phyloP scores from a whole-genome alignment of 2,329 filamentous ascomycete species.

The Paecilomyces dactylethromorphus region DNA sequence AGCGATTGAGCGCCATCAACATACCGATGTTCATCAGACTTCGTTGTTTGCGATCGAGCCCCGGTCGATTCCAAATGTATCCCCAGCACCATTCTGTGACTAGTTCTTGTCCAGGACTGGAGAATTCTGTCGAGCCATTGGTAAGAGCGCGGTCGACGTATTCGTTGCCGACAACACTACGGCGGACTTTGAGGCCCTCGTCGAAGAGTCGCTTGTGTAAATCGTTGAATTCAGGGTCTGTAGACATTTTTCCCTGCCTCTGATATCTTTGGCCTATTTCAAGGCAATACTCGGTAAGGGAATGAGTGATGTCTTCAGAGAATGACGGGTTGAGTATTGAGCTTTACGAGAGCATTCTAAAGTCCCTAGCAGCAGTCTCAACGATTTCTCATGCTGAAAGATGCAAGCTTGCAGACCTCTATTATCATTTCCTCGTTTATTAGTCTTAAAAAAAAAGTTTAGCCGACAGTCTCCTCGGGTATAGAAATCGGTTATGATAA shows the following conservation, averaged over 20 bases:
- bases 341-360: too few species aligned
- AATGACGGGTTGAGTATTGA: too few species aligned
- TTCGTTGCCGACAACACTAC: conserved; percentile 53
- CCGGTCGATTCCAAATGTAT: conserved; percentile 56
- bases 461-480: not conserved
- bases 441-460: not conserved
- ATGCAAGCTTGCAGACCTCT: not conserved
- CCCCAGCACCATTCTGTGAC: conserved; percentile 62
- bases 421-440: not conserved
- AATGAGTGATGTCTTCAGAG: too few species aligned
- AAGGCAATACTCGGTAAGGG: not conserved
- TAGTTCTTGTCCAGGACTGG: conserved; percentile 54
- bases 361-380: too few species aligned
- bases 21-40: conserved; percentile 60
- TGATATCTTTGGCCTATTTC: not conserved
- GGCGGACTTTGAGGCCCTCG: conserved; percentile 54
- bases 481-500: not conserved
- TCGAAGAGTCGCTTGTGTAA: conserved; percentile 54
- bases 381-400: not conserved
- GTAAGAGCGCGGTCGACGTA: conserved; percentile 54
- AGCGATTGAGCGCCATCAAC: conserved; percentile 56
- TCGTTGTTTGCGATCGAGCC: conserved; percentile 55
- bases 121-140: conserved; percentile 54
- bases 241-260: conserved; percentile 23
- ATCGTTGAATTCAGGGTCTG: conserved; percentile 34